Percentiles rank a stretch among this genome's conserved stretches.
Conservation (phyloP, 2,329 filamentous ascomycete species). For the Madurella mycetomatis region DNA sequence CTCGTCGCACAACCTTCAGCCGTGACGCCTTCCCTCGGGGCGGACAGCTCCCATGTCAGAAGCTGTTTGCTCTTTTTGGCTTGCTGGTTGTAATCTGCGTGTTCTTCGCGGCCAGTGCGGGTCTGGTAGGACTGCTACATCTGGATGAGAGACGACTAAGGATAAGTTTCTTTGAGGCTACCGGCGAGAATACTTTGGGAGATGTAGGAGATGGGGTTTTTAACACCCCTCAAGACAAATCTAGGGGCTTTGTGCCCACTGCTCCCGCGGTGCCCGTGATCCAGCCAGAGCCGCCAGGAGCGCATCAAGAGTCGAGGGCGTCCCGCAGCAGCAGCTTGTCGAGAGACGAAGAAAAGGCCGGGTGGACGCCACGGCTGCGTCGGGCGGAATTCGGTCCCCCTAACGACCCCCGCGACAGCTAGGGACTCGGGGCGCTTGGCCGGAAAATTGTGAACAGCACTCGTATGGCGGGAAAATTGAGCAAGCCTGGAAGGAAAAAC, state of each 20-base stretch:
- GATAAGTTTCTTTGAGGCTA: neutral
- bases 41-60: constrained; percentile 64
- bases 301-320: neutral
- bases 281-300: neutral
- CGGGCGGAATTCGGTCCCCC: neutral
- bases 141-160: constrained; percentile 43
- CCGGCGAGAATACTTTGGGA: neutral
- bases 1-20: constrained; percentile 39
- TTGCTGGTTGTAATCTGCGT: constrained; percentile 74
- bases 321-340: neutral
- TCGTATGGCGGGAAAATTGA: too few species aligned
- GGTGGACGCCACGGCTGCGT: neutral
- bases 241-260: neutral
- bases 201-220: neutral
- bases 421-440: constrained; percentile 19
- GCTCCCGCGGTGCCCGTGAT: neutral
- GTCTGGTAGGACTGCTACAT: constrained; percentile 59
- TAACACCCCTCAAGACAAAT: too few species aligned
- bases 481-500: too few species aligned
- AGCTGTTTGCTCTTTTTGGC: constrained; percentile 86
- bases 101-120: constrained; percentile 60
- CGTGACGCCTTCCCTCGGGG: constrained; percentile 48
- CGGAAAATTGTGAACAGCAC: constrained; percentile 1
- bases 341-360: neutral
- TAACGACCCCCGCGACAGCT: constrained; percentile 1